These are phyloP conservation scores for Vitis rotundifolia DNA, from an alignment of 164 flowering plant genomes.

Conservation along the genomic window DNA sequence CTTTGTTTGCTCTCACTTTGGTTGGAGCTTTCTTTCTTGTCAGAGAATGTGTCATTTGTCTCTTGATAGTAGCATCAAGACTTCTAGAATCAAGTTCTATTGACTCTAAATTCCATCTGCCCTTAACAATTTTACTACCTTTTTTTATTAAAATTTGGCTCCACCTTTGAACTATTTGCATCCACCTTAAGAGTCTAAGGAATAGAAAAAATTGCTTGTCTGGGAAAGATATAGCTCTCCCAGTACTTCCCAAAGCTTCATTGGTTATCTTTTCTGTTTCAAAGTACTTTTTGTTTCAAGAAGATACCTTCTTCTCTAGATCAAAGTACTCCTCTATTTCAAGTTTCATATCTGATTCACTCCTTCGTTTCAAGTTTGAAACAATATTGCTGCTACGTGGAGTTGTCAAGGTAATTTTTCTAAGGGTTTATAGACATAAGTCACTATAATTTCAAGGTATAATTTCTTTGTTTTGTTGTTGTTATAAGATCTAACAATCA, in stretches of 20 bases:
- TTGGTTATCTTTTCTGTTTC: conserved; percentile 27
- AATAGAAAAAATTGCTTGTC: conserved; percentile 24
- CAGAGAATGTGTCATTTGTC: conserved; percentile 66
- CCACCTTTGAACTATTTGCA: conserved; percentile 24
- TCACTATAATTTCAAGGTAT: no score
- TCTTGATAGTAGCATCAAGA: conserved; percentile 28
- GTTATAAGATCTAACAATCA: no score
- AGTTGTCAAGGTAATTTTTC: no score
- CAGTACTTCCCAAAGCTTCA: conserved; percentile 67
- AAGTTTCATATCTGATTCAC: no score
- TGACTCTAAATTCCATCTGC: conserved; percentile 50
- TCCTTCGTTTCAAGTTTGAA: no score
- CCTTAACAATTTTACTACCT: conserved; percentile 25
- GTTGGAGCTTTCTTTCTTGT: conserved; percentile 42
- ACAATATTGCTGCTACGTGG: no score
- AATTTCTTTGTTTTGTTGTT: no score
- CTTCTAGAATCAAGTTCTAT: conserved; percentile 79
- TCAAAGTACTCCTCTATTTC: no score
- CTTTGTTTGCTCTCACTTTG: conserved; percentile 19
- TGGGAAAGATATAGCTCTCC: conserved; percentile 54
- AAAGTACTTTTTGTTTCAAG: no score
- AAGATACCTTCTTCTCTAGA: no score
- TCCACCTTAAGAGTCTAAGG: conserved; percentile 25
- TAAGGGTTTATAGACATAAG: no score
- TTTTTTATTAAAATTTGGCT: conserved; percentile 14